Base-by-base conservation (phyloP, 106 monocot species). In the Acorus gramineus region DNA sequence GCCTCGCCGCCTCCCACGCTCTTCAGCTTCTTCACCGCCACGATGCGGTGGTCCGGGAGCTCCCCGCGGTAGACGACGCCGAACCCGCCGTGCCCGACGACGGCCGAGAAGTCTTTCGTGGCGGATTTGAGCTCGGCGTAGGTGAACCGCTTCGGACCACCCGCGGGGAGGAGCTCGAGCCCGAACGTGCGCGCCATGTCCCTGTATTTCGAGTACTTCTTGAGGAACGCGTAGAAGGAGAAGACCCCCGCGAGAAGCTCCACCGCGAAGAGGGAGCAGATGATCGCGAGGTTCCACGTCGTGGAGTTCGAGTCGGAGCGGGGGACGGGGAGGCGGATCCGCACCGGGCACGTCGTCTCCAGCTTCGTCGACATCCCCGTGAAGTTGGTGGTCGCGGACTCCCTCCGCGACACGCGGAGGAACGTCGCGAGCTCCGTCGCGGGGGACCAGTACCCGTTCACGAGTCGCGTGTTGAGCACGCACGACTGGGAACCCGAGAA, bases 101-200 rank as follows among this genome's bases (percentile, higher is more conserved):
- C 49, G 48, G 76, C 63, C n/a, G 84, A 72, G 76, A 88, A 88
- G 66, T 88, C 68, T 3, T 66, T 73, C 2, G 87, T 88, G 2
- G 84, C 84, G 2, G 73, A 70, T 61, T 77, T 74, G 4, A 89
- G 71, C 76, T 81, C 89, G 7, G 71, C 73, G 45, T 77, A 78
- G 9, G 80, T 73, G 76, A 90, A 82, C 5, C 82, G 46, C 56
- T 79, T 77, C 3, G 82, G 84, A 11, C 87, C 79, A 6, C 92
- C 87, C 5, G 65, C 72, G 0, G 92, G 84, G 48, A 87, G 64
- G 65, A 70, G 64, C 72, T 92, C 92, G 0, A 87, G 54, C 7
- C 92, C 87, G 4, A 92, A 74, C 2, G 74, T 74, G 13, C 79
- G 78, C 3, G 92, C 87, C 87, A 92, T 87, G 73, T 92, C 84